Conservation (phyloP, 78 protist genomes). For the Monocercomonoides exilis region DNA sequence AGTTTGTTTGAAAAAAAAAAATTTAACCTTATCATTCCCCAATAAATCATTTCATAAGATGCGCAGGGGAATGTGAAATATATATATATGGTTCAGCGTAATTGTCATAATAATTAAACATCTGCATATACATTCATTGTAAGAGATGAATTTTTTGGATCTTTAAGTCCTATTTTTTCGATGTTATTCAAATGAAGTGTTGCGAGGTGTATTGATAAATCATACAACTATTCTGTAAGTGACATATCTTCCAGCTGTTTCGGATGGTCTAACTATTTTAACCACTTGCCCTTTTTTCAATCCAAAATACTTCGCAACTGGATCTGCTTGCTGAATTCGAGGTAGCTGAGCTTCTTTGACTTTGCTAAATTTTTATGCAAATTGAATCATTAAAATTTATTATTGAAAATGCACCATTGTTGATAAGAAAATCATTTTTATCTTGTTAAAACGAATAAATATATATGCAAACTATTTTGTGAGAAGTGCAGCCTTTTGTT, state of each 20-base stretch:
- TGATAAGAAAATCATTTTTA: slow-evolving; percentile 20
- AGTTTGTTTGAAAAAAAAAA: too few species aligned
- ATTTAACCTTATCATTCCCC: too few species aligned
- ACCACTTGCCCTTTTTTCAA: slow-evolving; percentile 55
- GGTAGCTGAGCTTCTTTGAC: slow-evolving; percentile 76
- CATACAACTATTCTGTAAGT: slow-evolving; percentile 68
- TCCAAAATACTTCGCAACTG: slow-evolving; percentile 79
- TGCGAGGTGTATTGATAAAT: too few species aligned
- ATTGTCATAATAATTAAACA: too few species aligned
- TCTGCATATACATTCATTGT: too few species aligned
- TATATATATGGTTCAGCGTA: too few species aligned
- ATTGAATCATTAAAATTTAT: neutral
- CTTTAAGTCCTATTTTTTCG: too few species aligned
- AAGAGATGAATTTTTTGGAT: too few species aligned
- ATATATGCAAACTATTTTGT: neutral
- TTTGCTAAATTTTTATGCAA: slow-evolving; percentile 33
- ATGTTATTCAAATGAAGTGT: too few species aligned
- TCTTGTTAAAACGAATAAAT: too few species aligned
- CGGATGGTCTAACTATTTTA: slow-evolving; percentile 68
- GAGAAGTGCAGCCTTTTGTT: neutral
- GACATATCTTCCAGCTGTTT: slow-evolving; percentile 89
- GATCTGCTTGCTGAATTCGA: slow-evolving; percentile 71
- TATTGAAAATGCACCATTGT: neutral
- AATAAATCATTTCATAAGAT: too few species aligned
- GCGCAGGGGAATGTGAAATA: too few species aligned